Base-by-base conservation (phyloP, 176 grass and related monocot species). In the Carex pumila region DNA sequence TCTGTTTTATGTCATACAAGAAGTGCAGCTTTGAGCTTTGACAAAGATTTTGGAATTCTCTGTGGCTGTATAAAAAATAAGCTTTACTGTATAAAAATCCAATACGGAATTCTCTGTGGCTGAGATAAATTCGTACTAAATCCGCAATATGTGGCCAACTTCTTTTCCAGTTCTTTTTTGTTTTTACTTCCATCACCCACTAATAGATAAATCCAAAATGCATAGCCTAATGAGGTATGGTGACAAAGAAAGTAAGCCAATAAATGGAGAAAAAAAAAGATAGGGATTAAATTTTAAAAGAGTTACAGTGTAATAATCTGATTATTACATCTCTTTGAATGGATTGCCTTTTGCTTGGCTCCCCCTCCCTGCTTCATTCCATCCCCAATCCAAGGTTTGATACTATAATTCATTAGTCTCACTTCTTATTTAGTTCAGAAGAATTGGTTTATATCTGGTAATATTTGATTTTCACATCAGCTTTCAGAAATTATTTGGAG, bases 141-240 rank as follows among this genome's bases (percentile, higher is more conserved):
- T 84, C 81, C 69, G 54, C 67, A 90, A 91, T 53, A 85, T 92
- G 88, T 90, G 93, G 92, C 62, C 89, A 88, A 52, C 61, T 67
- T 89, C 25, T 30, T 71, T 67, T 89, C 87, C 85, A 89, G 88
- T 68, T 84, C 65, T 45, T 45, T 74, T 60, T 32, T 81, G 76
- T 9, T 68, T 68, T 69, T 89, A 64, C 79, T 85, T 81, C 17
- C 71, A 34, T 88, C 85, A 90, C 91, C 92, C 89, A 82, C 84
- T 85, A 88, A 52, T 85, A 93, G 92, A 97, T 94, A 93, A 88
- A 53, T 92, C 84, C 88, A 92, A 90, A 39, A 71, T 71, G 25
- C 77, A 60, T 71, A 83, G 70, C 67, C 87, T 75, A 85, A 90
- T 50, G 84, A 21, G 62, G 63, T 58, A 50, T 81, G 74, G 65